Evolutionary conservation across 768 basidiomycete species (phyloP).

Genomic region (Lactarius evosmus): DNA sequence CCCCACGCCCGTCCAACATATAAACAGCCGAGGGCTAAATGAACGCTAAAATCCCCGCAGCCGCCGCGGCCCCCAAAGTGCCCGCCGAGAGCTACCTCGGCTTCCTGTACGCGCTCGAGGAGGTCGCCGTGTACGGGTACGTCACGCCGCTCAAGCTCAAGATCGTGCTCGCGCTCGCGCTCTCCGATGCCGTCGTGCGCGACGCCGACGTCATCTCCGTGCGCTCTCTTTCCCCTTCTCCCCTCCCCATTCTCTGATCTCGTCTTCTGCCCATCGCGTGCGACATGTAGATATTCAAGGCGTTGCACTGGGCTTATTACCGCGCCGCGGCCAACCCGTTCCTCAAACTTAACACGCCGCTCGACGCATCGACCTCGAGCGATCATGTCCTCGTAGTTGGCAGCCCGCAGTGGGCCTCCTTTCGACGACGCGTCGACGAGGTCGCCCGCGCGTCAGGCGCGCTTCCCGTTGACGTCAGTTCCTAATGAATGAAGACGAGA

Average conservation of each 20-base stretch:
- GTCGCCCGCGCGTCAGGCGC: constrained; percentile 60
- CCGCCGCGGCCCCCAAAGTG: constrained; percentile 51
- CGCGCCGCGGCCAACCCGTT: constrained; percentile 84
- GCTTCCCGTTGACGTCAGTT: constrained; percentile 19
- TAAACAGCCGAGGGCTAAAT: not conserved
- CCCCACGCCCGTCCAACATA: not conserved
- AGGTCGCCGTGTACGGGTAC: constrained; percentile 90
- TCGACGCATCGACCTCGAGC: constrained; percentile 6
- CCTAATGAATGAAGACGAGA: constrained; percentile 16
- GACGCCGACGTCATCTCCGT: constrained; percentile 79
- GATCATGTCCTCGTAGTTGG: constrained; percentile 54
- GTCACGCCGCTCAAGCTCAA: constrained; percentile 85
- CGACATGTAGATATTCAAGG: constrained; percentile 93
- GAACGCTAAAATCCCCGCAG: constrained; percentile 14
- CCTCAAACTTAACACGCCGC: constrained; percentile 55
- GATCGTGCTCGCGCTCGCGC: constrained; percentile 75
- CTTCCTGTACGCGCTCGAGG: constrained; percentile 86
- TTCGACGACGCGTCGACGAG: constrained; percentile 71
- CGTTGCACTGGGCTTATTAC: constrained; percentile 86
- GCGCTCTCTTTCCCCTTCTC: constrained; percentile 30
- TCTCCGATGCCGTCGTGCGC: constrained; percentile 77
- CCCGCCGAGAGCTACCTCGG: constrained; percentile 76
- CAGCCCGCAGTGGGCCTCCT: constrained; percentile 63
- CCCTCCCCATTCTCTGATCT: not conserved
- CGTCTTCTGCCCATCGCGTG: not conserved